Conservation (phyloP, 768 basidiomycete species). For the Asterophora parasitica region DNA sequence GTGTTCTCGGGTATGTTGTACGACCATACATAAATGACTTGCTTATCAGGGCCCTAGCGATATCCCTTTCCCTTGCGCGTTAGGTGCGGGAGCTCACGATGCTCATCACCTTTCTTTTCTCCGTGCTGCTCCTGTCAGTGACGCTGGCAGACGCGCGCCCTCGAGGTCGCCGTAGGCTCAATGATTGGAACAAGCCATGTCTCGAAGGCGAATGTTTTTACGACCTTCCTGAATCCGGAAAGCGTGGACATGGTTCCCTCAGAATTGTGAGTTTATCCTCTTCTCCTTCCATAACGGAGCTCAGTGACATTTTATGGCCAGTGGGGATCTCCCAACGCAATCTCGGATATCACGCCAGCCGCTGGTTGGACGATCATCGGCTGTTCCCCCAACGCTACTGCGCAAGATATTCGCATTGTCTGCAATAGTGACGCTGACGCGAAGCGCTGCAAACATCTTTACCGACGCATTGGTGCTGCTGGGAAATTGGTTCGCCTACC, state of each 20-base stretch:
- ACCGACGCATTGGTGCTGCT: constrained; percentile 28
- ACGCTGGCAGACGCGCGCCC: background rate
- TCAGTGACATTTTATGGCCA: no score
- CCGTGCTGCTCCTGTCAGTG: background rate
- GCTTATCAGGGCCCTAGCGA: no score
- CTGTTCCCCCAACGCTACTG: constrained; percentile 31
- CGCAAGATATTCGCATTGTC: constrained; percentile 45
- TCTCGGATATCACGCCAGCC: no score
- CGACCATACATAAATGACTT: no score
- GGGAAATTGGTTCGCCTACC: constrained; percentile 49
- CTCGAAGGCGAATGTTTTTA: background rate
- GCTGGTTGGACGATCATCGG: constrained; percentile 43
- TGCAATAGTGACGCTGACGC: no score
- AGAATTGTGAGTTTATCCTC: background rate
- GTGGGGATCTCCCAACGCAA: background rate
- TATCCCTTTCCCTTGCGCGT: no score
- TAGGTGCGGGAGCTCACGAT: background rate
- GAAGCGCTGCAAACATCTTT: constrained; percentile 34
- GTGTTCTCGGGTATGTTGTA: no score
- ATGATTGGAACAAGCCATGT: no score
- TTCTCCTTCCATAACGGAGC: background rate
- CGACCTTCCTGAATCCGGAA: background rate
- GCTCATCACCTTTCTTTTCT: background rate
- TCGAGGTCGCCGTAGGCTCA: no score
- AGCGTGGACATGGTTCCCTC: background rate